A percentile compares a stretch with the other conserved stretches of the same genome.
These are phyloP conservation scores for Ceratobasidium papillatum DNA, from an alignment of 1,284 basidiomycete genomes.

Conservation along the genomic window DNA sequence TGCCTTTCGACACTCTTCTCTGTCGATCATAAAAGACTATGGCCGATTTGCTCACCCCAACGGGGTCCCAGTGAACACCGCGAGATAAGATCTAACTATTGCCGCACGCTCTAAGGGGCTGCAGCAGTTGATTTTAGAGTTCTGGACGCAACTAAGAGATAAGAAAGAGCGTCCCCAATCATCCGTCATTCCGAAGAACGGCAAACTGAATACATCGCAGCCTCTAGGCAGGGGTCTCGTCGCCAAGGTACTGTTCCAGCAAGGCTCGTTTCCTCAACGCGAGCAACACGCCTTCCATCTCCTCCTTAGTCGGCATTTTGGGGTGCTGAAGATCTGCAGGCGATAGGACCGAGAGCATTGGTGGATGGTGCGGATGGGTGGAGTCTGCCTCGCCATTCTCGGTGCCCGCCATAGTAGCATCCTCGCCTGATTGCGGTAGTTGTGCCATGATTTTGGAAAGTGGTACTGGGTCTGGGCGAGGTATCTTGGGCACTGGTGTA, in stretches of 20 bases:
- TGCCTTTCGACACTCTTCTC: slow-evolving; percentile 1
- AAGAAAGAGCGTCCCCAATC: slow-evolving; percentile 19
- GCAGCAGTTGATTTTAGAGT: slow-evolving; percentile 13
- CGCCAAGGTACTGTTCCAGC: slow-evolving; percentile 79
- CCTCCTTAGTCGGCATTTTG: slow-evolving; percentile 73
- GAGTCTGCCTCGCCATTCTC: slow-evolving; percentile 41
- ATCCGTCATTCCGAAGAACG: neutral
- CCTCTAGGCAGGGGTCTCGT: slow-evolving; percentile 40
- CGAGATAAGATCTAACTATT: slow-evolving; percentile 35
- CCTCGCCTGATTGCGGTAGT: slow-evolving; percentile 62
- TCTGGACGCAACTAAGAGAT: slow-evolving; percentile 31
- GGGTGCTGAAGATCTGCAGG: slow-evolving; percentile 78
- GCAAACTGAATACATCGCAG: slow-evolving; percentile 31
- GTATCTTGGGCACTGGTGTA: slow-evolving; percentile 62
- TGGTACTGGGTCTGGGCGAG: slow-evolving; percentile 54
- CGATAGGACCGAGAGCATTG: slow-evolving; percentile 79
- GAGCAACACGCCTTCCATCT: slow-evolving; percentile 83
- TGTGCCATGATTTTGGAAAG: slow-evolving; percentile 54
- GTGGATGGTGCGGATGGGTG: slow-evolving; percentile 51
- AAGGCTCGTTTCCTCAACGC: slow-evolving; percentile 82
- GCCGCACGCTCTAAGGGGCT: slow-evolving; percentile 6
- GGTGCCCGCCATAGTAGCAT: slow-evolving; percentile 58
- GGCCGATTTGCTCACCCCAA: neutral
- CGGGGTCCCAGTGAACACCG: slow-evolving; percentile 8
- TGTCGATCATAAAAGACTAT: neutral